Evolutionary conservation across 306 rosid genomes (phyloP), one percentile per base, ranked within the genome.

Genomic region (Alnus rubra): DNA sequence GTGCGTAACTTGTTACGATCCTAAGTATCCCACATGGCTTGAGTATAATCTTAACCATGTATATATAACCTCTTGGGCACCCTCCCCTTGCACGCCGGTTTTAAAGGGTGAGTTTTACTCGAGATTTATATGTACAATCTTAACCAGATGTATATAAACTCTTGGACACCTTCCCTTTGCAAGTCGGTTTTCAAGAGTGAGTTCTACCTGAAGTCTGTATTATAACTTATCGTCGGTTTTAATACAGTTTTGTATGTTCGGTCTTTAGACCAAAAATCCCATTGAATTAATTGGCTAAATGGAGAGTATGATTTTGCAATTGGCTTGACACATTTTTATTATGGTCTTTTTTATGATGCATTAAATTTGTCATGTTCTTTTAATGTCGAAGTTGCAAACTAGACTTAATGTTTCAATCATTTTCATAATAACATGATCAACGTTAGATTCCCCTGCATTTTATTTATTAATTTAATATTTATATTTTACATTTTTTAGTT

Each of bases 401-500:
- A 5, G 39, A 28, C 19, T 50, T 39, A 11, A 62, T 63, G 49
- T 60, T 73, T 30, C 45, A 3, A 35, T 44, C 69, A 80, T 75
- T 59, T 33, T 23, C n/a, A 5, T 75, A 3, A 31, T 52, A 54
- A 67, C 73, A 33, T 58, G 33, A 82, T 62, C 60, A 69, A 33
- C 62, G 60, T 39, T 55, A 51, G 2, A 74, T 56, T 51, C 19
- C 48, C 73, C 19, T 50, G 44, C 35, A 14, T 54, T 58, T 44
- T 58, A 39, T 31, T 42, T 15, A 63, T 47, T 23, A 47, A 42
- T 5, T 18, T 19, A 63, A 53, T 23, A 47, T 78, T 58, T 37
- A 37, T 52, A 2, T 82, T 85, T 69, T 54, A 65, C 63, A 50
- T 68, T 76, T 59, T 87, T 82, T 87, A 95, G 99, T 89, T 83